phyloP scores from a whole-genome alignment of 73 alveolate species.

The Blepharisma japonicum region DNA sequence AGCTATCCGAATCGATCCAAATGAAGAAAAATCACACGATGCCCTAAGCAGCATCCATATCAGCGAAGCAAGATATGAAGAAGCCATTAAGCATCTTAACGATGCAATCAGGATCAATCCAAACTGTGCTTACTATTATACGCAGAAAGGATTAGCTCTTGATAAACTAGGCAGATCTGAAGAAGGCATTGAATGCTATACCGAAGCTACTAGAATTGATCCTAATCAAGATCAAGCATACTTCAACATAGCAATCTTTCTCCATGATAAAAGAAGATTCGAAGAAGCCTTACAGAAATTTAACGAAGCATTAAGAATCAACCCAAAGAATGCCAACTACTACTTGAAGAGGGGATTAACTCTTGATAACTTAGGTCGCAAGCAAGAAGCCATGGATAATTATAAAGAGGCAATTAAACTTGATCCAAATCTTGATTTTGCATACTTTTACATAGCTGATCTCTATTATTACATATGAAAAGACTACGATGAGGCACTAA shows the following conservation, averaged over 20 bases:
- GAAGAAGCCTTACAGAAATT: not conserved
- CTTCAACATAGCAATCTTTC: not conserved
- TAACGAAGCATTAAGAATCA: not conserved
- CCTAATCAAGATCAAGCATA: not conserved
- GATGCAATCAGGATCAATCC: not conserved
- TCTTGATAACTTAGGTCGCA: constrained; percentile 9
- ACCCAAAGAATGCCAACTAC: not conserved
- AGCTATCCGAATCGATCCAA: too few species aligned
- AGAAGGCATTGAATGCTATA: constrained; percentile 7
- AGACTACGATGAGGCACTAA: not conserved
- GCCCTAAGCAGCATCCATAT: too few species aligned
- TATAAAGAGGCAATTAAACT: not conserved
- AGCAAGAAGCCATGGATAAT: not conserved
- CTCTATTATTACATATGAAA: not conserved
- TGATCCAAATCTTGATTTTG: not conserved
- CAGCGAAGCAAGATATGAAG: not conserved
- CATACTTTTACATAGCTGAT: not conserved
- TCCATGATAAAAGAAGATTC: not conserved
- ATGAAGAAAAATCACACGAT: too few species aligned
- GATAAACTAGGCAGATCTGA: not conserved
- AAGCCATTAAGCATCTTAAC: not conserved
- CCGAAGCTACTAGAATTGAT: not conserved
- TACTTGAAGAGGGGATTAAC: not conserved
- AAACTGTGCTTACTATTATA: not conserved
- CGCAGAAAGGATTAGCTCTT: not conserved